phyloP scores from a whole-genome alignment of 2,329 filamentous ascomycete species.

The Pezicula rhizophila region DNA sequence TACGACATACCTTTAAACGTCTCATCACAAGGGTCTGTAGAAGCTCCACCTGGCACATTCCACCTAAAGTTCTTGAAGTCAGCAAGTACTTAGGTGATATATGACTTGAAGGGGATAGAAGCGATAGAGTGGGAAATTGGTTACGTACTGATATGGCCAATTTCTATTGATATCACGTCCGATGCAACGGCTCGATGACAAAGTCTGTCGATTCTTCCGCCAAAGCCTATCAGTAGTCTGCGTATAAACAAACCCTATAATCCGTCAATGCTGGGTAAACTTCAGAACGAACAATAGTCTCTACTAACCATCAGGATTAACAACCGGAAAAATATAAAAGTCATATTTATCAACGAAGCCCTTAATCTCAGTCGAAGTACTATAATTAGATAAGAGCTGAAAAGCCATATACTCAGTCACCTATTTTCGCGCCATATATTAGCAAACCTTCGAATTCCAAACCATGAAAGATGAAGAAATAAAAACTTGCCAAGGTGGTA shows the following conservation, averaged over 20 bases:
- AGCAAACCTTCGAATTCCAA: neutral
- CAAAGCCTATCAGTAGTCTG: slow-evolving; percentile 52
- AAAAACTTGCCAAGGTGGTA: slow-evolving; percentile 39
- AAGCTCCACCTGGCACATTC: slow-evolving; percentile 40
- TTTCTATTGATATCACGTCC: slow-evolving; percentile 55
- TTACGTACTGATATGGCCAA: slow-evolving; percentile 37
- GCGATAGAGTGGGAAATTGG: neutral
- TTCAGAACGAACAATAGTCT: neutral
- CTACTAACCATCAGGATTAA: slow-evolving; percentile 51
- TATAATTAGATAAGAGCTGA: slow-evolving; percentile 41
- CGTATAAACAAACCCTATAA: slow-evolving; percentile 49
- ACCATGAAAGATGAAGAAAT: too few species aligned
- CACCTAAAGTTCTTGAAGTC: slow-evolving; percentile 31
- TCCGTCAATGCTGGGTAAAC: neutral
- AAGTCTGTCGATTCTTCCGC: slow-evolving; percentile 52
- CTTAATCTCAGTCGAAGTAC: slow-evolving; percentile 30
- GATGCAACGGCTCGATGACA: slow-evolving; percentile 33
- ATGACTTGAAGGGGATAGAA: neutral
- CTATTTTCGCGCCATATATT: neutral
- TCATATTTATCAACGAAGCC: slow-evolving; percentile 55
- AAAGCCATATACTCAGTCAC: slow-evolving; percentile 45
- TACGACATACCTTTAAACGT: slow-evolving; percentile 33
- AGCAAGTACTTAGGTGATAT: neutral
- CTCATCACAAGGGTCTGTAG: slow-evolving; percentile 44
- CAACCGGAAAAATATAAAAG: slow-evolving; percentile 58